A percentile compares a stretch with the other conserved stretches of the same genome.
Conservation (phyloP, 768 basidiomycete species). For the Boletales sp. region DNA sequence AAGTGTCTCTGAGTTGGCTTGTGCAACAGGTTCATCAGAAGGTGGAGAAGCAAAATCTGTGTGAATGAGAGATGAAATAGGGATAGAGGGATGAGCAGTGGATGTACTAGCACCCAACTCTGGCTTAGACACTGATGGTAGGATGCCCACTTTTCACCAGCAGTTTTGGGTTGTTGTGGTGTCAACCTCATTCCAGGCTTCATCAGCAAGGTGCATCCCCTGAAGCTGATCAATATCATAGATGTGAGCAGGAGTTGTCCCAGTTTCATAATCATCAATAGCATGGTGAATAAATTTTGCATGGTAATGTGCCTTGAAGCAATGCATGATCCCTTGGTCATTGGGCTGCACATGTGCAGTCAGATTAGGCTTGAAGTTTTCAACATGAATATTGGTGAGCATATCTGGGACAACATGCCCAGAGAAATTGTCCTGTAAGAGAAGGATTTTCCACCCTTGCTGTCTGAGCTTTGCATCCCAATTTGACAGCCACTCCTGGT, state of each 20-base stretch:
- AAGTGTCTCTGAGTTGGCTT: neutral
- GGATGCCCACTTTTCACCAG: neutral
- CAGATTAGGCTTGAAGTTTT: no score
- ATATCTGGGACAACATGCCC: no score
- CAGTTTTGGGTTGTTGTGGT: neutral
- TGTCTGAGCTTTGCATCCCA: neutral
- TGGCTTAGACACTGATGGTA: neutral
- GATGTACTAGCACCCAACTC: no score
- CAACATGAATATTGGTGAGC: no score
- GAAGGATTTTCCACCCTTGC: slow-evolving; percentile 1
- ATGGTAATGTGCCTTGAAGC: no score
- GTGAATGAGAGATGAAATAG: slow-evolving; percentile 1
- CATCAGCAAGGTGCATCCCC: neutral
- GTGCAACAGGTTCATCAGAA: neutral
- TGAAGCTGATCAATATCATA: slow-evolving; percentile 3
- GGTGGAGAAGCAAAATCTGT: no score
- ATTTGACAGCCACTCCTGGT: slow-evolving; percentile 5
- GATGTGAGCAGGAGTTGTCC: neutral
- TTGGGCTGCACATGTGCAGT: no score
- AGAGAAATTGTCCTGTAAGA: slow-evolving; percentile 8
- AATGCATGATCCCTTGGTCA: no score
- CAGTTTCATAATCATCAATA: no score
- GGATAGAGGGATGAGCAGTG: neutral
- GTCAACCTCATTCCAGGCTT: slow-evolving; percentile 7
- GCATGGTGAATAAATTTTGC: no score